phyloP scores from a whole-genome alignment of 305 asterid species.

The Solanum hybrid region DNA sequence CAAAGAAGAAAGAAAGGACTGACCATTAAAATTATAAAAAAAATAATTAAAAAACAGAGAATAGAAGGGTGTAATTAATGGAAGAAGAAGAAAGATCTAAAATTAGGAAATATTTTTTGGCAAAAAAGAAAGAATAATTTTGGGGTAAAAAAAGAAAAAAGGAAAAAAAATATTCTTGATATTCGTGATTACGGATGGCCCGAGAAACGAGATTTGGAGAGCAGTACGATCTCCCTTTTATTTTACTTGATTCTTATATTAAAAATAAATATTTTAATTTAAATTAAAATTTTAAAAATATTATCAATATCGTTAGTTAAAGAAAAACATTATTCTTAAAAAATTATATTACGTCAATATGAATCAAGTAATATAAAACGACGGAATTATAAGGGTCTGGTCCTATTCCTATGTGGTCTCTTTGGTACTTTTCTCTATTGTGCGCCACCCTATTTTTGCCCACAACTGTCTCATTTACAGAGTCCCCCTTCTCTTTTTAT shows the following conservation, averaged over 20 bases:
- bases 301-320: neutral
- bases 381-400: neutral
- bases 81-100: constrained; percentile 21
- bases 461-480: neutral
- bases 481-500: neutral
- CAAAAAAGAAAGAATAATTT: neutral
- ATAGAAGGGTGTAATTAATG: constrained; percentile 22
- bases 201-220: constrained; percentile 49
- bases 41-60: neutral
- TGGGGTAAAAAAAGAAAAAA: constrained; percentile 8
- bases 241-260: neutral
- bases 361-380: neutral
- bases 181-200: constrained; percentile 56
- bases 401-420: constrained; percentile 13
- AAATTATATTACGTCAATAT: neutral
- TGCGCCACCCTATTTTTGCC: constrained; percentile 2
- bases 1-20: constrained; percentile 27
- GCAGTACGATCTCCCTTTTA: neutral
- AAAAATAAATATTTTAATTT: neutral
- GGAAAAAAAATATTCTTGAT: constrained; percentile 37
- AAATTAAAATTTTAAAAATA: neutral
- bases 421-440: neutral
- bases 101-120: constrained; percentile 5
- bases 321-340: accelerated
- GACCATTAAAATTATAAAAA: constrained; percentile 14